These are phyloP conservation scores for Skeletonema costatum DNA, from an alignment of 108 stramenopile genomes.

Conservation along the genomic window DNA sequence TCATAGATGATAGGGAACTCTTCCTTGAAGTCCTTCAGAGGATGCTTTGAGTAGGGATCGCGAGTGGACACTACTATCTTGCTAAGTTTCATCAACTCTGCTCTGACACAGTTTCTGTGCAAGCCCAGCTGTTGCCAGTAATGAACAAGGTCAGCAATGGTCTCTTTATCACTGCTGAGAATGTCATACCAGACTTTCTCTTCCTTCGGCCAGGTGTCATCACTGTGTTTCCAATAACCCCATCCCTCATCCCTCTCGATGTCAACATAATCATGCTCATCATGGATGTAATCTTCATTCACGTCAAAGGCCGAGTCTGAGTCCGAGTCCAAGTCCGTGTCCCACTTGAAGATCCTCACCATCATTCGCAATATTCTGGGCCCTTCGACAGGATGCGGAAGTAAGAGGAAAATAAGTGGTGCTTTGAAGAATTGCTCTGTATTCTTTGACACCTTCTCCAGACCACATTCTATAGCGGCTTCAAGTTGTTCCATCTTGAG, in stretches of 20 bases:
- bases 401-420: neutral
- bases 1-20: conserved; percentile 5
- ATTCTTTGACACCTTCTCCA: neutral
- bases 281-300: neutral
- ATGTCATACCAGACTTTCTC: too few relatives aligned
- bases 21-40: conserved; percentile 2
- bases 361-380: neutral
- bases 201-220: too few relatives aligned
- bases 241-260: neutral
- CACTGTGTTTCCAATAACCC: too few relatives aligned
- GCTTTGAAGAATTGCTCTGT: neutral
- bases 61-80: neutral
- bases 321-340: neutral
- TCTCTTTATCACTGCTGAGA: too few relatives aligned
- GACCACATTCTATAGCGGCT: neutral
- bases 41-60: neutral
- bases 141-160: neutral
- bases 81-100: neutral
- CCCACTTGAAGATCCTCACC: neutral
- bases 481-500: conserved; percentile 3
- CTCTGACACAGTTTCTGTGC: neutral
- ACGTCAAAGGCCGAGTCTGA: too few relatives aligned
- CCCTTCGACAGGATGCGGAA: conserved; percentile 6
- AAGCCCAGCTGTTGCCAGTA: conserved; percentile 2
- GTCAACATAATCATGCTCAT: neutral